Percentiles rank a stretch among this genome's conserved stretches.
Evolutionary conservation across 768 basidiomycete genomes (phyloP).

Genomic region (Mycena haematopus): DNA sequence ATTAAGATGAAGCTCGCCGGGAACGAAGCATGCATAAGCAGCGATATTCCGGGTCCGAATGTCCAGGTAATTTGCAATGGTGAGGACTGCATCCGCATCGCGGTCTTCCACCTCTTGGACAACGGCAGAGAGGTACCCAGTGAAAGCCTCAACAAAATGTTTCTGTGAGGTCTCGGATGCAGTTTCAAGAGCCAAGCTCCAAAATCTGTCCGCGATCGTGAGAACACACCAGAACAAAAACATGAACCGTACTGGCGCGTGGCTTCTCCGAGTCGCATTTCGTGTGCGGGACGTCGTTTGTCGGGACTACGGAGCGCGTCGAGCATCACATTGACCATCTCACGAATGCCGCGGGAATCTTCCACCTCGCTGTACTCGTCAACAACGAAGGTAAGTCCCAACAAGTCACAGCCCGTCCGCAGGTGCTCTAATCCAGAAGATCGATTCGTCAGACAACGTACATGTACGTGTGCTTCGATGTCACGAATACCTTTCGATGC

Average conservation of each 20-base stretch:
- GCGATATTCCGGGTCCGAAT: neutral
- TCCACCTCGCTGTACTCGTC: constrained; percentile 5
- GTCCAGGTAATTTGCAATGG: neutral
- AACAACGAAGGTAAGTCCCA: neutral
- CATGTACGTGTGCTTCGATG: neutral
- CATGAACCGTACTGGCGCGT: neutral
- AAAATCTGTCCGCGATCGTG: neutral
- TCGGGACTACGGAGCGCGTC: neutral
- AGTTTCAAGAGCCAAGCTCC: neutral
- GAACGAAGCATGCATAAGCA: neutral
- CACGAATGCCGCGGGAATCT: neutral
- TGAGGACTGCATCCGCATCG: neutral
- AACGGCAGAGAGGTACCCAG: neutral
- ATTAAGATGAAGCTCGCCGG: neutral
- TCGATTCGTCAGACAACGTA: neutral
- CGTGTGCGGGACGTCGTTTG: neutral
- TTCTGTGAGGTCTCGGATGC: neutral
- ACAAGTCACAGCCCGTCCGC: neutral
- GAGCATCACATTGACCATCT: neutral
- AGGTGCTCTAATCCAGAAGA: neutral
- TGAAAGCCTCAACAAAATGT: neutral
- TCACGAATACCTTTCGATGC: neutral
- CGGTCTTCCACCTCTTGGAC: neutral
- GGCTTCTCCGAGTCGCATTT: neutral
- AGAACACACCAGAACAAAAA: neutral